Conservation (phyloP, 805 yeast species). For the Kluyveromyces dobzhanskii region DNA sequence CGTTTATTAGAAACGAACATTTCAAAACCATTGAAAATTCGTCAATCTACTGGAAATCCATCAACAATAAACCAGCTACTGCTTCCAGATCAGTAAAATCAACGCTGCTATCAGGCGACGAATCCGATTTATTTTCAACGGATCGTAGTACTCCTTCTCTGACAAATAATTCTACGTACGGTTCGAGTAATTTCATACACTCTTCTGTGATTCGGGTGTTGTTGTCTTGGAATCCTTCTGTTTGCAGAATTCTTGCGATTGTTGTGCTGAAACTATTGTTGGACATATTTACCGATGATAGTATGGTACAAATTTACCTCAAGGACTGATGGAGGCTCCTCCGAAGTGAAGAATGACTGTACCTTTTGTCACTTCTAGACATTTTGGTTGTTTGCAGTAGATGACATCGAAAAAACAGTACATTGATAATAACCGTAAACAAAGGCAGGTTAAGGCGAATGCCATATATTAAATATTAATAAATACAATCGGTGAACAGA, state of each 20-base stretch:
- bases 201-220: slow-evolving; percentile 19
- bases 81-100: slow-evolving; percentile 24
- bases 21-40: too few relatives aligned
- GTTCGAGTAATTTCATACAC: slow-evolving; percentile 14
- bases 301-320: too few relatives aligned
- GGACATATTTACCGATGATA: not conserved
- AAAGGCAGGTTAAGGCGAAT: too few relatives aligned
- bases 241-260: slow-evolving; percentile 18
- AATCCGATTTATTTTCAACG: slow-evolving; percentile 16
- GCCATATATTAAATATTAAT: too few relatives aligned
- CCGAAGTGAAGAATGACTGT: too few relatives aligned
- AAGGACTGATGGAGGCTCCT: too few relatives aligned
- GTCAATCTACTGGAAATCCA: slow-evolving; percentile 22
- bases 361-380: too few relatives aligned
- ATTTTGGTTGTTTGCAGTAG: too few relatives aligned
- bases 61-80: slow-evolving; percentile 23
- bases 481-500: too few relatives aligned
- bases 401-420: too few relatives aligned
- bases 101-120: slow-evolving; percentile 8
- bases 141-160: slow-evolving; percentile 26
- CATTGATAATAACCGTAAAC: too few relatives aligned
- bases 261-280: slow-evolving; percentile 16
- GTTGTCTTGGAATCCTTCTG: slow-evolving; percentile 13
- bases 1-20: too few relatives aligned
- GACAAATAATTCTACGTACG: slow-evolving; percentile 22